phyloP scores from a whole-genome alignment of 305 asterid species.

The Euphrasia arctica region DNA sequence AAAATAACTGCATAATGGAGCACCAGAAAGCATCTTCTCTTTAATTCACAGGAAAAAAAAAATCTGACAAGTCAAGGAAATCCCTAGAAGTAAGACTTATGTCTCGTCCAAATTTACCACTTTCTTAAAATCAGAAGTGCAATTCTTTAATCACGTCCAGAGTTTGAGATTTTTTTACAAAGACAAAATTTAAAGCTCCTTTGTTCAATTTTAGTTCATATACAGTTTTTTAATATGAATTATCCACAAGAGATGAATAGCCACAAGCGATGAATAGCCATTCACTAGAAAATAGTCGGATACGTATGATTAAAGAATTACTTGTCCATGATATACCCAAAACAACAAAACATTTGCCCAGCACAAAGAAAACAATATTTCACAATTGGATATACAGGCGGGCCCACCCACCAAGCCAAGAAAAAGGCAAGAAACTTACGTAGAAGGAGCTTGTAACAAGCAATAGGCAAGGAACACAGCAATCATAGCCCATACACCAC shows the following conservation, averaged over 20 bases:
- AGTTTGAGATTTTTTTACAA: slow-evolving; percentile 2
- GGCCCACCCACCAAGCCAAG: neutral
- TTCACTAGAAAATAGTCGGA: neutral
- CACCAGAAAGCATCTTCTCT: neutral
- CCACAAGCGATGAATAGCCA: neutral
- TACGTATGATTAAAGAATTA: neutral
- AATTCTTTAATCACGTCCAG: neutral
- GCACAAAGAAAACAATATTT: slow-evolving; percentile 11
- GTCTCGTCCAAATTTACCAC: slow-evolving; percentile 1
- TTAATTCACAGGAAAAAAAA: neutral
- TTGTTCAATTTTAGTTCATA: neutral
- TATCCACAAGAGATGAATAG: neutral
- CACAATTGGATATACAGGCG: slow-evolving; percentile 2
- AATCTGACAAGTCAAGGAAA: neutral
- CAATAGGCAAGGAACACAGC: slow-evolving; percentile 90
- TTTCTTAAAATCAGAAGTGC: neutral
- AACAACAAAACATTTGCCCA: slow-evolving; percentile 1
- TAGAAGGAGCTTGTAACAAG: slow-evolving; percentile 93
- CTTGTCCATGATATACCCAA: neutral
- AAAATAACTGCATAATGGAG: no score
- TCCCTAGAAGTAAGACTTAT: neutral
- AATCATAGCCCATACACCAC: slow-evolving; percentile 89
- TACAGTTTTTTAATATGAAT: neutral
- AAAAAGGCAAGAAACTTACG: slow-evolving; percentile 46
- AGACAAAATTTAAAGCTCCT: neutral